A percentile compares a stretch with the other conserved stretches of the same genome.
These are phyloP conservation scores for Pseudomonodictys pantanalensis DNA, from an alignment of 495 filamentous ascomycete genomes.

Conservation along the genomic window DNA sequence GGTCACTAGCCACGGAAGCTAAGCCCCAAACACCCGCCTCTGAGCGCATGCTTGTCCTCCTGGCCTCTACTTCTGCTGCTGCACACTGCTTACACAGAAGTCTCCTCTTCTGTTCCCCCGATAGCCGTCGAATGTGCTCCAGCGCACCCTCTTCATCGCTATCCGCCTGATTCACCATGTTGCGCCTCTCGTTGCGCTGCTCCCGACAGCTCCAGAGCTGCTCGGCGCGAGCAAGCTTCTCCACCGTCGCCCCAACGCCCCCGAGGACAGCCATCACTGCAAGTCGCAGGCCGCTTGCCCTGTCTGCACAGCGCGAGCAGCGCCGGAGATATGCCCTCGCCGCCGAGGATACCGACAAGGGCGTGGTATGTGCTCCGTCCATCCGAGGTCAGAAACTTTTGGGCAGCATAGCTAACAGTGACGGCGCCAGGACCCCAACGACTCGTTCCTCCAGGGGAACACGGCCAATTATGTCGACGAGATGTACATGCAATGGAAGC, in stretches of 20 bases:
- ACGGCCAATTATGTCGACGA: slow-evolving; percentile 98
- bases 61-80: not conserved
- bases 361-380: slow-evolving; percentile 45
- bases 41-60: not conserved
- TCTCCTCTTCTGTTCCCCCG: not conserved
- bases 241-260: slow-evolving; percentile 29
- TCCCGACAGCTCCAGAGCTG: slow-evolving; percentile 37
- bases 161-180: slow-evolving; percentile 36
- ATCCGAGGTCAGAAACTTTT: not conserved
- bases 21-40: not conserved
- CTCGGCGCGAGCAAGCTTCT: slow-evolving; percentile 31
- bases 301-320: slow-evolving; percentile 47
- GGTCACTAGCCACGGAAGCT: not conserved
- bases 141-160: not conserved
- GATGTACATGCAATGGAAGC: slow-evolving; percentile 98
- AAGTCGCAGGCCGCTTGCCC: slow-evolving; percentile 51
- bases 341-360: slow-evolving; percentile 53
- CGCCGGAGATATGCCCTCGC: slow-evolving; percentile 54
- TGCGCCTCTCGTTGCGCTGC: slow-evolving; percentile 40
- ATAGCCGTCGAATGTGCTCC: slow-evolving; percentile 5
- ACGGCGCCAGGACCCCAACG: slow-evolving; percentile 67
- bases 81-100: not conserved
- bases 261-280: slow-evolving; percentile 43
- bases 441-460: slow-evolving; percentile 92
- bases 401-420: slow-evolving; percentile 7